Conservation (phyloP, 2,329 filamentous ascomycete species). For the Trichoderma simmonsii region DNA sequence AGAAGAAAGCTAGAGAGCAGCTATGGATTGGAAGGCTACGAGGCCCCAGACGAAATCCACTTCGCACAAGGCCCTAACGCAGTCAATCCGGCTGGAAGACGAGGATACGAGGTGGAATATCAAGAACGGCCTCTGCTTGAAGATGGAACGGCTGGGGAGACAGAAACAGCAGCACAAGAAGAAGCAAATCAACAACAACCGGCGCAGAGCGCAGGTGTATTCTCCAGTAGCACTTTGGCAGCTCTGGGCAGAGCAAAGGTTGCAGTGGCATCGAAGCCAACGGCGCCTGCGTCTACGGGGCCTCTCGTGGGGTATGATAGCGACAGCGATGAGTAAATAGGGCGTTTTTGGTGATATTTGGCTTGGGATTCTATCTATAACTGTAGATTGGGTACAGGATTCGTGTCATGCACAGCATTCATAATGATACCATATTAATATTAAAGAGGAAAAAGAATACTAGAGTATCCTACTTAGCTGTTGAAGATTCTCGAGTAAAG, state of each 20-base stretch:
- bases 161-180: slow-evolving; percentile 28
- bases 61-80: slow-evolving; percentile 75
- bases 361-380: slow-evolving; percentile 16
- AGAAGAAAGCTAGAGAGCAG: slow-evolving; percentile 83
- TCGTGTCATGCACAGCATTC: slow-evolving; percentile 24
- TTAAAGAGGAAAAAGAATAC: background rate
- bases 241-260: slow-evolving; percentile 64
- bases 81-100: slow-evolving; percentile 56
- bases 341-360: slow-evolving; percentile 22
- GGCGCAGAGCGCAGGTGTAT: slow-evolving; percentile 58
- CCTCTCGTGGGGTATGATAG: slow-evolving; percentile 87
- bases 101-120: slow-evolving; percentile 62
- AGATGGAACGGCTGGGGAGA: slow-evolving; percentile 48
- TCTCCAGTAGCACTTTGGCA: slow-evolving; percentile 78
- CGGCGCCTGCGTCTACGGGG: slow-evolving; percentile 54
- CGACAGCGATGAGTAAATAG: slow-evolving; percentile 69
- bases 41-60: slow-evolving; percentile 91
- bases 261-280: slow-evolving; percentile 52
- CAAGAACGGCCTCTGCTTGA: slow-evolving; percentile 59
- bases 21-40: slow-evolving; percentile 87
- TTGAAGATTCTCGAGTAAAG: slow-evolving; percentile 86
- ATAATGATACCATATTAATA: slow-evolving; percentile 32
- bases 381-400: slow-evolving; percentile 23
- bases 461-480: slow-evolving; percentile 47
- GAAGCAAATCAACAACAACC: slow-evolving; percentile 39